Base-by-base conservation (phyloP, 108 stramenopile genomes). In the Stephanodiscus minutulus region DNA sequence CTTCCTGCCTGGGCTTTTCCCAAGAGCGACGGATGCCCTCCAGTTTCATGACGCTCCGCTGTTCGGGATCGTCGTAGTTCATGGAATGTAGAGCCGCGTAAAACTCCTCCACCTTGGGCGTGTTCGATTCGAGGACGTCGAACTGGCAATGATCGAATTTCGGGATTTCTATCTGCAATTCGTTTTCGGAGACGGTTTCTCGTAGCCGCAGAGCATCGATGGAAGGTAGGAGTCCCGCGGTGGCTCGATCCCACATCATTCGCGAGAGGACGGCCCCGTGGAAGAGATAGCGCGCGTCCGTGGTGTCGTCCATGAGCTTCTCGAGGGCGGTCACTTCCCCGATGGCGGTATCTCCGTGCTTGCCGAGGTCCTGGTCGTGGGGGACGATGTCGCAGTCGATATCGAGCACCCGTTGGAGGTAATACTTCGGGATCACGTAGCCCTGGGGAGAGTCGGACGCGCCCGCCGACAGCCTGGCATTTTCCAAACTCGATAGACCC, bases 321-420 rank as follows among this genome's bases (percentile, higher is more conserved):
- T 78, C 36, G 50, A 78, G 55, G 33, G 77, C 77, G 24, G 46
- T 47, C 28, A 78, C 33, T 31, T 78, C 77, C n/a, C 77, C 77
- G 7, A 66, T 39, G 41, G 77, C 77, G 25, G 77, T 78, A 64
- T 78, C 77, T 43, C 77, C 77, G 59, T 78, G 77, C 56, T 78
- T 78, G 22, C 77, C 77, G 64, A 78, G 39, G 62, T 78, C 77
- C 12, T 13, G 24, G 17, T 72, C 70, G 24, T 72, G 18, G 13
- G 67, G 67, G 7, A 61, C 44, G 58, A 68, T 41, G 12, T 3
- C 22, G 58, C 25, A 22, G 37, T 68, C 33, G 8, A 60, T 21
- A 4, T 43, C 25, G 39, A 60, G 27, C 0, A 60, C 54, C 18
- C 47, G 63, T 24, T 44, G 39, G 20, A 78, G 62, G 24, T 53